Conservation (phyloP, 257 asterid species). For the Solanum piurae region DNA sequence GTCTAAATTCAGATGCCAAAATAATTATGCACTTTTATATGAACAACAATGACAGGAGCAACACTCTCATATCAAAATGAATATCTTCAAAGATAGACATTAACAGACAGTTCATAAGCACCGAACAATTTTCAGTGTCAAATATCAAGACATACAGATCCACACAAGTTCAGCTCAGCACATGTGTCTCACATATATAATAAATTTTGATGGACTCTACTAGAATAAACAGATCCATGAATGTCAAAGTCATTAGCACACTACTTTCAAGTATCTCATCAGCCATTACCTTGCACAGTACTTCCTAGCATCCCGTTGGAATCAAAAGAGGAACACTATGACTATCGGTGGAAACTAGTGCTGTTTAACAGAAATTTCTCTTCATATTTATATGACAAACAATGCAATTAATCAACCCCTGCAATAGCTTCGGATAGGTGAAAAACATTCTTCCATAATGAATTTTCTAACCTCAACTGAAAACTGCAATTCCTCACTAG, state of each 20-base stretch:
- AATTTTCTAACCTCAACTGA: conserved; percentile 70
- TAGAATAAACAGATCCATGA: not conserved
- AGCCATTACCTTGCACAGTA: not conserved
- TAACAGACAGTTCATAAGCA: not conserved
- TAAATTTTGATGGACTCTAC: not conserved
- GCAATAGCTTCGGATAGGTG: not conserved
- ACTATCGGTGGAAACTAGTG: not conserved
- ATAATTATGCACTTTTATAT: not conserved
- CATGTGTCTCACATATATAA: not conserved
- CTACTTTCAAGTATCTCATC: not conserved
- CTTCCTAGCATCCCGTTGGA: not conserved
- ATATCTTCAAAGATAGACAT: not conserved
- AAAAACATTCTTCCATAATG: not conserved
- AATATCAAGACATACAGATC: not conserved
- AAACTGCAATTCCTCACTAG: conserved; percentile 62
- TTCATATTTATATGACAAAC: not conserved
- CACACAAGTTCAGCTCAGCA: not conserved
- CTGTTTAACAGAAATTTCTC: not conserved
- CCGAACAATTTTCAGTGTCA: not conserved
- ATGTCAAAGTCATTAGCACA: not conserved
- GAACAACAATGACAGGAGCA: not conserved
- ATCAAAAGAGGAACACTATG: not conserved
- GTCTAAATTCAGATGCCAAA: not conserved
- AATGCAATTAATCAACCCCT: not conserved
- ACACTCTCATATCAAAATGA: not conserved